A percentile compares a stretch with the other conserved stretches of the same genome.
Evolutionary conservation across 31 red algal species (phyloP).

Genomic region (Asparagopsis taxiformis): DNA sequence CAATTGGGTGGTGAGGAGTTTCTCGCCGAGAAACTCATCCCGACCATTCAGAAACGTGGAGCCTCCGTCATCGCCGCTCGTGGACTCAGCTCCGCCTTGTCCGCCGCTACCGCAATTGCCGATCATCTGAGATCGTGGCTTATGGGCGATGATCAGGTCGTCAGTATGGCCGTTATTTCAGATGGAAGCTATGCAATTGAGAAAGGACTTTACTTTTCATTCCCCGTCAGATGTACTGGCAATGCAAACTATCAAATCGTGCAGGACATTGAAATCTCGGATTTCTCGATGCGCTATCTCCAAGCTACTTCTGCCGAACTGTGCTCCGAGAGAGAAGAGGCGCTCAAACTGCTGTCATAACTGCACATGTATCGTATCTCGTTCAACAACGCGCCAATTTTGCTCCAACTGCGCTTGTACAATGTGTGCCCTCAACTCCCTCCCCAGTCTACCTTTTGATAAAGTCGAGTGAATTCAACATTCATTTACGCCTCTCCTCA

Average conservation of each 20-base stretch:
- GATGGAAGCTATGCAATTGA: conserved; percentile 72
- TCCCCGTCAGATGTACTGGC: conserved; percentile 61
- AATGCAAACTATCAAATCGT: conserved; percentile 79
- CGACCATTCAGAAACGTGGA: conserved; percentile 87
- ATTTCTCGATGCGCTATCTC: conserved; percentile 77
- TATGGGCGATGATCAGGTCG: conserved; percentile 37
- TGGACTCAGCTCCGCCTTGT: conserved; percentile 82
- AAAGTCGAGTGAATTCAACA: too few species aligned
- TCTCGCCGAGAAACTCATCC: conserved; percentile 73
- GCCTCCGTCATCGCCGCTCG: conserved; percentile 87
- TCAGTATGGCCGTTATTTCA: conserved; percentile 73
- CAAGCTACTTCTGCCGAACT: conserved; percentile 75
- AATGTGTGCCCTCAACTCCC: too few species aligned
- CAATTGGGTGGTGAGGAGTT: conserved; percentile 51
- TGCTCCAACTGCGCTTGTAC: too few species aligned
- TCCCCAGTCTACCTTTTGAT: too few species aligned
- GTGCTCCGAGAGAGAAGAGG: conserved; percentile 69
- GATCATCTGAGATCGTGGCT: conserved; percentile 88
- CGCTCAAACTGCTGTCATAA: conserved; percentile 27
- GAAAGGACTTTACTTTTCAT: conserved; percentile 74
- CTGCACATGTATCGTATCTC: too few species aligned
- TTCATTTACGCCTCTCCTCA: too few species aligned
- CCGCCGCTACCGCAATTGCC: conserved; percentile 86
- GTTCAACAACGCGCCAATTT: too few species aligned
- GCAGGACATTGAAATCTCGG: conserved; percentile 49